phyloP scores from a whole-genome alignment of 139 green algal species.

The Chlorella sorokiniana region DNA sequence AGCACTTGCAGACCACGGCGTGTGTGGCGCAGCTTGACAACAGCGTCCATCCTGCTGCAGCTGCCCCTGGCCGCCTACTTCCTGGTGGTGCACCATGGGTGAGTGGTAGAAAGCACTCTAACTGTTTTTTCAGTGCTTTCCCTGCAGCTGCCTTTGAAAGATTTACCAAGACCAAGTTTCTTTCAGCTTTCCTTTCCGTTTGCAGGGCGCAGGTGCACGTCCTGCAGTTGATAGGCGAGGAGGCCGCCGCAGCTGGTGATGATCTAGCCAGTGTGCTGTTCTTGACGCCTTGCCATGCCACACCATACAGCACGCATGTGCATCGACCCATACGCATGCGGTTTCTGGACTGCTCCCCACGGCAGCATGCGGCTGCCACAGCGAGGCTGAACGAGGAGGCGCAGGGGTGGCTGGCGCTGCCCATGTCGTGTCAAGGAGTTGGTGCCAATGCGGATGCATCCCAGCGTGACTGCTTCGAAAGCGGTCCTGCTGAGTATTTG shows the following conservation, averaged over 20 bases:
- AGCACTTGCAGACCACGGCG: neutral
- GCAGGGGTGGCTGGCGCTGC: slow-evolving; percentile 24
- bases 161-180: too few relatives aligned
- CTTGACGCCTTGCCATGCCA: slow-evolving; percentile 65
- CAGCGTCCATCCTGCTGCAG: slow-evolving; percentile 36
- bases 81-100: slow-evolving; percentile 50
- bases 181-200: neutral
- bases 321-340: slow-evolving; percentile 47
- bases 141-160: too few relatives aligned
- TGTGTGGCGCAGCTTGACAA: slow-evolving; percentile 6
- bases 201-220: slow-evolving; percentile 43
- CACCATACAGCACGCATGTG: slow-evolving; percentile 53
- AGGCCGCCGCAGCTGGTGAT: neutral
- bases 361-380: neutral
- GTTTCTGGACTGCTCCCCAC: slow-evolving; percentile 67
- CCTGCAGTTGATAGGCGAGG: slow-evolving; percentile 4
- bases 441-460: neutral
- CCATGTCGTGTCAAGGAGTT: slow-evolving; percentile 12
- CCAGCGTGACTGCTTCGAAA: slow-evolving; percentile 16
- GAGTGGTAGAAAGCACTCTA: too few relatives aligned
- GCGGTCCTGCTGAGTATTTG: slow-evolving; percentile 5
- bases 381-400: neutral
- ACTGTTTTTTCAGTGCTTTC: too few relatives aligned
- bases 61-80: slow-evolving; percentile 45
- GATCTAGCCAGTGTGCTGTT: slow-evolving; percentile 46